These are phyloP conservation scores for Basipetospora chlamydospora DNA, from an alignment of 2,329 filamentous ascomycete genomes.

Conservation along the genomic window DNA sequence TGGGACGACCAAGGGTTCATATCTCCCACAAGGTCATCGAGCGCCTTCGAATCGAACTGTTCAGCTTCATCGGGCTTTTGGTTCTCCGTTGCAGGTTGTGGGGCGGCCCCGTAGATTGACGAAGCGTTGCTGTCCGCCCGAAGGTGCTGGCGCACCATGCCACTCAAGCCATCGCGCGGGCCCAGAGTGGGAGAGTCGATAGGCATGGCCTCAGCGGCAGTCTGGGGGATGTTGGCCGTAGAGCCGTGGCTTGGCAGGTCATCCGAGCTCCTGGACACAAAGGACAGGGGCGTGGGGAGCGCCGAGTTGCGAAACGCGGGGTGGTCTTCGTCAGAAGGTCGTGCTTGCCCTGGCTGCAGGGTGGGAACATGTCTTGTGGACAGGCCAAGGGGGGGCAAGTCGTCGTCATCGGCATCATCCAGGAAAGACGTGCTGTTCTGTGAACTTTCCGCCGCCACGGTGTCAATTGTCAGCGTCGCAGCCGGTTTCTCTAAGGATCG, in stretches of 20 bases:
- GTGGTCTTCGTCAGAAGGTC: constrained; percentile 38
- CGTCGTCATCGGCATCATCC: constrained; percentile 26
- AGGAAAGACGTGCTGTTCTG: constrained; percentile 26
- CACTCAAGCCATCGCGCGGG: constrained; percentile 54
- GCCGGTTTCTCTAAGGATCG: constrained; percentile 18
- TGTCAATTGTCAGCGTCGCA: constrained; percentile 13
- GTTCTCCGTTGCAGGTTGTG: constrained; percentile 17
- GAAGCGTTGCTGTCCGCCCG: constrained; percentile 70
- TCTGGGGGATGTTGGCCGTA: constrained; percentile 1
- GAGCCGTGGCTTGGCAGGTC: constrained; percentile 6
- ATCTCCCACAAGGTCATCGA: constrained; percentile 18
- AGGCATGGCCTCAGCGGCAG: constrained; percentile 13
- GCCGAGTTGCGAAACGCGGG: constrained; percentile 36
- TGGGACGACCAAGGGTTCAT: constrained; percentile 30
- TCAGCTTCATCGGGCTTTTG: constrained; percentile 22
- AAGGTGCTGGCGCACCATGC: constrained; percentile 72
- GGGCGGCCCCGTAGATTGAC: constrained; percentile 50
- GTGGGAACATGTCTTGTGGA: constrained; percentile 9
- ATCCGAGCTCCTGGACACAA: constrained; percentile 14
- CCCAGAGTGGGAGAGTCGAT: constrained; percentile 70
- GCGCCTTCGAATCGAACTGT: constrained; percentile 13
- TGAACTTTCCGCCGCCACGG: constrained; percentile 18
- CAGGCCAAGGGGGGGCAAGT: constrained; percentile 13
- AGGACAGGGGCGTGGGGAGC: constrained; percentile 26
- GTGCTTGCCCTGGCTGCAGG: constrained; percentile 11